Evolutionary conservation across 371 early-diverging fungal species (phyloP), one percentile per base, ranked within the genome.

Genomic region (Mortierella sp.): DNA sequence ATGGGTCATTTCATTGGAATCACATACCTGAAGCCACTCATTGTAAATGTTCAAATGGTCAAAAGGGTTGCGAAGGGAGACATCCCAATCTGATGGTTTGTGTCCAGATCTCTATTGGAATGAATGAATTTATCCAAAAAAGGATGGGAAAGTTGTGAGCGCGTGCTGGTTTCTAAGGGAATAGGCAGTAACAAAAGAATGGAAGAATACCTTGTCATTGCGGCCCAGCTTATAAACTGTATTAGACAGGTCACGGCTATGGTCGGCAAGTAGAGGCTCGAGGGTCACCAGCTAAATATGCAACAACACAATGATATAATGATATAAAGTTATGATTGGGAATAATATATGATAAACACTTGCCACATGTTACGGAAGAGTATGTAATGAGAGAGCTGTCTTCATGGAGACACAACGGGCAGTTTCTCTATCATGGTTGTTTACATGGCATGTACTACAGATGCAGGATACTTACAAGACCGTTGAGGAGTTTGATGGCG

Each of bases 51-150:
- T 60, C 35, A 72, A 59, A 57, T 67, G 68, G 7, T 67, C 85
- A 31, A 83, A 83, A 13, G 86, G 86, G 13, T 65, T 79, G 64
- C 85, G 85, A 64, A 64, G 73, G 29, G 69, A 61, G 5, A 29
- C 56, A 40, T 66, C 75, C 75, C 70, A 74, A 9, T 68, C 74
- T 54, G 61, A 35, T 43, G 69, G 66, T 15, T 61, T 69, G 8
- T 76, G 76, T 22, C 72, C 76, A 13, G 66, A 56, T 51, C 62
- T 68, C 70, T 76, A 55, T 13, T 3, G 56, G 47, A 47, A 12
- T 47, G 19, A 4, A 47, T 37, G 4, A n/a, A n/a, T n/a, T n/a
- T n/a, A n/a, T n/a, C n/a, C n/a, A n/a, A n/a, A n/a, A n/a, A n/a
- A n/a, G n/a, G n/a, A n/a, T n/a, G n/a, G n/a, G n/a, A n/a, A 13